Base-by-base conservation (phyloP, 352 stramenopile species). In the Saprolegnia diclina region DNA sequence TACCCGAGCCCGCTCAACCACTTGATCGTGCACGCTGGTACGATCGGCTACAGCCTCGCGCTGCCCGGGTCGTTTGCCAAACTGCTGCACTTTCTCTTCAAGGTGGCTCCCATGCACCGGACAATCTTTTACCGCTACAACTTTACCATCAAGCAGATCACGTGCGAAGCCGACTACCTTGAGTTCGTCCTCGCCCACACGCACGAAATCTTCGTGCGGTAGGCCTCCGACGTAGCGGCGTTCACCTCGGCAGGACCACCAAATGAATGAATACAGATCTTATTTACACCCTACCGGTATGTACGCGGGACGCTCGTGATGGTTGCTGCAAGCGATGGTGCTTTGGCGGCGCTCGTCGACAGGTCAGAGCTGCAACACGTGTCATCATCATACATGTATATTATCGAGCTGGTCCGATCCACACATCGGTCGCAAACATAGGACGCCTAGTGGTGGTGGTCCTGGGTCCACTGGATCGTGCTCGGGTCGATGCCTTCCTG, bases 401-500 rank as follows among this genome's bases (percentile, higher is more conserved):
- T 35, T 35, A 35, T 35, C 29, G 29, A 6, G 29, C 29, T 35
- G 29, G 29, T 35, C 5, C 29, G 2, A 35, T 35, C 29, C 29
- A 35, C 29, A 35, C 29, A 5, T 35, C 29, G 29, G 29, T 35
- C 29, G 29, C 29, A 35, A 35, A 35, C 29, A 35, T 35, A 35
- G 29, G 29, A 35, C 29, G 29, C 29, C 29, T 71, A 74, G 59
- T 79, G 72, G 48, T 95, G 89, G 40, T 93, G 92, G 79, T 99
- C 97, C 77, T 99, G 96, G 44, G 85, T 97, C 97, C 97, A 99
- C 82, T 99, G 89, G 79, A 99, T 99, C 68, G 88, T 92, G 76
- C 97, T 99, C n/a, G 99, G 90, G 80, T 99, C 97, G 70, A 99
- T 98, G 65, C 97, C 97, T 82, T 99, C 97, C 82, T 99, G 97